Base-by-base conservation (phyloP, 257 asterid species). In the Fraxinus anomala region DNA sequence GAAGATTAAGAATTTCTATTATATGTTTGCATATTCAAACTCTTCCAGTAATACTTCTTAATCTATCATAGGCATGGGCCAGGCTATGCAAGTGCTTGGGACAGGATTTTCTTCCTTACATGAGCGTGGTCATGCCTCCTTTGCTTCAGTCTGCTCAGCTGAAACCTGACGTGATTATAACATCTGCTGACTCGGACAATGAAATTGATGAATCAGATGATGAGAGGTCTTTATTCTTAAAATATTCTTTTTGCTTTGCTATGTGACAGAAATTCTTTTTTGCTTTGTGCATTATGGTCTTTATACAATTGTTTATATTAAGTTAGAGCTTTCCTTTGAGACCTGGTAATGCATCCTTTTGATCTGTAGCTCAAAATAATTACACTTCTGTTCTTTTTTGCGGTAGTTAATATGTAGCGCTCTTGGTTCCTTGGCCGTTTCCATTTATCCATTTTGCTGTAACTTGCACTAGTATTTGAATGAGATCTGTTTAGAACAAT, bases 11-110 rank as follows among this genome's bases (percentile, higher is more conserved):
- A 63, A 74, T 76, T 51, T 30, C 37, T 61, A 30, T 67, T 72
- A 39, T 36, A 34, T 73, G 33, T 37, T 51, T 77, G 68, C 61
- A 24, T 47, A 68, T 73, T n/a, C 31, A 40, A 77, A 33, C 66
- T 68, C 74, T 33, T 31, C 12, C 8, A 59, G 42, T 36, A 70
- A 30, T 28, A 23, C 34, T 23, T 70, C 82, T 75, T 66, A 19
- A 47, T 80, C 78, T 77, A 49, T 76, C 81, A 61, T 74, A 92
- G 98, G 98, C 98, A 19, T 94, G 98, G 98, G 97, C 98, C 76
- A 87, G 98, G 75, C 96, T 94, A 65, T 94, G 98, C 97, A 94
- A 94, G 89, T 92, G 98, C 81, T 80, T 94, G 86, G 97, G 98
- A 72, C 97, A 92, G 86, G 98, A 94, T 86, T 94, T 92, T 86